A percentile compares a stretch with the other conserved stretches of the same genome.
phyloP scores from a whole-genome alignment of 1,284 basidiomycete species.

The Ceratorhiza oryzae-sativae region DNA sequence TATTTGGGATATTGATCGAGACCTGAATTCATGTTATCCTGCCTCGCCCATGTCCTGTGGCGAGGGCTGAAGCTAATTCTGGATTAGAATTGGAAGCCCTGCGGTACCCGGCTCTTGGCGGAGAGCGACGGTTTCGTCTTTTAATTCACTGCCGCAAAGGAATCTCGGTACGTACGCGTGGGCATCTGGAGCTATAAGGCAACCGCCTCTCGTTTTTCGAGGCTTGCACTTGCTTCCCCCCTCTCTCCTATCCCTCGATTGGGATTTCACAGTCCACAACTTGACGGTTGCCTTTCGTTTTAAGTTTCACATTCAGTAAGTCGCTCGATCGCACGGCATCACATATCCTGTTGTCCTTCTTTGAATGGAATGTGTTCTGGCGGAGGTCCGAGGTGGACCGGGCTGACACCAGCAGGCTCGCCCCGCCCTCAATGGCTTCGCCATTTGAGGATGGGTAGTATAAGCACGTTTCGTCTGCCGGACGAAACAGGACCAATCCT shows the following conservation, averaged over 20 bases:
- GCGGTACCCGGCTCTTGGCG: too few species aligned
- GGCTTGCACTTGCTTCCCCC: background rate
- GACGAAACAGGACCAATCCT: background rate
- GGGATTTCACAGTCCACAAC: background rate
- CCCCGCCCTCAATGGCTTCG: constrained; percentile 14
- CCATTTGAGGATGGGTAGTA: background rate
- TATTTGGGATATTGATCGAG: too few species aligned
- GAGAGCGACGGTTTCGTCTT: background rate
- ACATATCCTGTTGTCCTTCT: background rate
- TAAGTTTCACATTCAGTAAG: constrained; percentile 21
- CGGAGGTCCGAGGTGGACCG: constrained; percentile 20
- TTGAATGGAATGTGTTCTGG: background rate
- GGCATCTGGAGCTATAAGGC: background rate
- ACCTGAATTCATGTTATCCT: too few species aligned
- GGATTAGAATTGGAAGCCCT: background rate
- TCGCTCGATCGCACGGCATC: background rate
- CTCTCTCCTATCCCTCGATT: background rate
- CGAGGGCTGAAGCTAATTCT: too few species aligned
- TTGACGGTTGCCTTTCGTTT: background rate
- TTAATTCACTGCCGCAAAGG: background rate
- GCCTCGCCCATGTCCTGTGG: too few species aligned
- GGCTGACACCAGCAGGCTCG: constrained; percentile 17
- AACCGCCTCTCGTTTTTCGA: background rate
- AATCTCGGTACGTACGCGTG: background rate
- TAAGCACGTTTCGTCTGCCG: background rate